A percentile compares a stretch with the other conserved stretches of the same genome.
Conservation (phyloP, 306 rosid genomes). For the Delonix regia region DNA sequence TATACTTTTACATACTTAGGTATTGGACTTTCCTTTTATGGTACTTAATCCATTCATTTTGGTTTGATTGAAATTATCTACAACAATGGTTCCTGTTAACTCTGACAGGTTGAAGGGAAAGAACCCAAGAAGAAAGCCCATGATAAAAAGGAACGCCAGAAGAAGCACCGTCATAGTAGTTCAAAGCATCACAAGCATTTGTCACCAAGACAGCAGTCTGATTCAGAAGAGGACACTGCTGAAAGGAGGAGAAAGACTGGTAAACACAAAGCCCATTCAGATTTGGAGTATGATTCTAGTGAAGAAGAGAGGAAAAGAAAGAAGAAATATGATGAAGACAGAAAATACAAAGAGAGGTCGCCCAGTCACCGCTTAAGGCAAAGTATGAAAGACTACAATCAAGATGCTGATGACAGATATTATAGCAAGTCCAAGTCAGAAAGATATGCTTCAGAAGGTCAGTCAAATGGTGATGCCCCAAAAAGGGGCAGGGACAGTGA, state of each 20-base stretch:
- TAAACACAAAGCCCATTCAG: slow-evolving; percentile 36
- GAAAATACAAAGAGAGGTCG: slow-evolving; percentile 48
- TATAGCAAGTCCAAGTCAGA: slow-evolving; percentile 52
- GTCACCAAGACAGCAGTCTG: slow-evolving; percentile 41
- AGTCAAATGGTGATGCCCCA: slow-evolving; percentile 34
- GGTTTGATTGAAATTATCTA: background rate
- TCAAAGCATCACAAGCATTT: slow-evolving; percentile 50
- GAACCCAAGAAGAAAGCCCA: slow-evolving; percentile 45
- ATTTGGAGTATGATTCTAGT: slow-evolving; percentile 35
- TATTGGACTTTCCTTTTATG: background rate
- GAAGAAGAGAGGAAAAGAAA: slow-evolving; percentile 7
- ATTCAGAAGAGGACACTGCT: slow-evolving; percentile 56
- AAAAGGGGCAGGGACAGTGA: slow-evolving; percentile 34
- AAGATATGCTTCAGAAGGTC: slow-evolving; percentile 45
- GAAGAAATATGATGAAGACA: slow-evolving; percentile 28
- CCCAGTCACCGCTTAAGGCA: slow-evolving; percentile 45
- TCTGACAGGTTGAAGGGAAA: slow-evolving; percentile 45
- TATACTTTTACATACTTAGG: background rate
- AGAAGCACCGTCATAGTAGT: slow-evolving; percentile 64
- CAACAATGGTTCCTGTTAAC: background rate
- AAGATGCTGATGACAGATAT: slow-evolving; percentile 43
- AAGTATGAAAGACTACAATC: slow-evolving; percentile 38
- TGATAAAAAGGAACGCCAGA: slow-evolving; percentile 57
- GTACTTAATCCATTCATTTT: background rate
- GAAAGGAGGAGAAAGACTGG: slow-evolving; percentile 49